Evolutionary conservation across 2,329 filamentous ascomycete genomes (phyloP), one percentile per base, ranked within the genome.

Genomic region (Cordyceps fumosorosea): DNA sequence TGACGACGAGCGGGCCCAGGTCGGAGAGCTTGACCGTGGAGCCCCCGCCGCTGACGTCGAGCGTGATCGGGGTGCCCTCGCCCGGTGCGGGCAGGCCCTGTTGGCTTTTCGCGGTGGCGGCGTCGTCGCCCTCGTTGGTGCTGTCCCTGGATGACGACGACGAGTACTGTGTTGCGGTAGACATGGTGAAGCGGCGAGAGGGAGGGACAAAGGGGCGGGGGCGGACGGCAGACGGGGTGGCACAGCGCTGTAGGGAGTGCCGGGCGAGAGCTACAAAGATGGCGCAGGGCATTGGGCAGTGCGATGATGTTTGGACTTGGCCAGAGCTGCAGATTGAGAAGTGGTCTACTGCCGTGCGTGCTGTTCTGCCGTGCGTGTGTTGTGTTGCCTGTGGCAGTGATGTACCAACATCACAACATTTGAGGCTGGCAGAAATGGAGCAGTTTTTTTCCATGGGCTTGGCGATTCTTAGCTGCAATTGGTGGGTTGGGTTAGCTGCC

Each of bases 1-100:
- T 89, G 60, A 92, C 85, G 1, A 93, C 88, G 68, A 92, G 78
- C 1, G 89, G 89, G 0, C 89, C 89, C 26, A 92, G 76, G 64
- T 84, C 81, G 69, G 90, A 87, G 10, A 92, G 81, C 56, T 81
- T 83, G 50, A 89, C 79, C 20, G 73, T 71, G 11, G 71, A 63
- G 22, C 66, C 69, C 37, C 63, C 68, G 50, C 69, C 68, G 54
- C 70, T 70, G 64, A 76, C 69, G 65, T 75, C 72, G 32, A 75
- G 70, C n/a, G 66, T 70, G 29, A 68, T 63, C 51, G 66, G 50
- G 48, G 37, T 40, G 29, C 63, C 60, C 51, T 67, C 53, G 29
- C 56, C 65, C 2, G 72, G 70, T 11, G 68, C 69, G 20, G 73
- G 71, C 11, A 73, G 69, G 44, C 68, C 68, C 20, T 56, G 54